Conservation (phyloP, 306 rosid species). For the Lablab purpureus region DNA sequence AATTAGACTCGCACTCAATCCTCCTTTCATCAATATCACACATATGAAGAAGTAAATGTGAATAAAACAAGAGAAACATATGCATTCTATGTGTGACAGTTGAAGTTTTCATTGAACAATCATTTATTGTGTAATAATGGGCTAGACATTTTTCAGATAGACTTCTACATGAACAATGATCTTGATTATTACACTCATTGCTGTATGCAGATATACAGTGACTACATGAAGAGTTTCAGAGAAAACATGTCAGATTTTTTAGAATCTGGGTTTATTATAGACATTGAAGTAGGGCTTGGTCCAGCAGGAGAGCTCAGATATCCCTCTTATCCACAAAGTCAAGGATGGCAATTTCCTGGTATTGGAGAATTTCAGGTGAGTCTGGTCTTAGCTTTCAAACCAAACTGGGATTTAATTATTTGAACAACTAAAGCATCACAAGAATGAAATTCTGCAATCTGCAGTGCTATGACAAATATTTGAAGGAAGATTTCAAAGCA, state of each 20-base stretch:
- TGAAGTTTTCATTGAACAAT: not conserved
- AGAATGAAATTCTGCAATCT: conserved; percentile 57
- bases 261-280: conserved; percentile 63
- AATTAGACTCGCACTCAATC: not conserved
- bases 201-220: conserved; percentile 66
- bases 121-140: not conserved
- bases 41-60: not conserved
- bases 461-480: conserved; percentile 90
- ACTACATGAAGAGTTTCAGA: conserved; percentile 87
- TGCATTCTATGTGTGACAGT: not conserved
- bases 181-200: conserved; percentile 1
- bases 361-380: conserved; percentile 96
- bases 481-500: conserved; percentile 69
- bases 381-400: conserved; percentile 6
- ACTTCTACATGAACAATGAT: conserved; percentile 12
- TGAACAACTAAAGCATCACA: not conserved
- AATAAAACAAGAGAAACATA: not conserved
- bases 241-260: conserved; percentile 71
- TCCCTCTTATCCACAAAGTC: conserved; percentile 84
- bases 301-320: conserved; percentile 92
- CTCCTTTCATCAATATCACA: conserved; percentile 13
- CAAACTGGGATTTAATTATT: not conserved
- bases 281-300: conserved; percentile 88
- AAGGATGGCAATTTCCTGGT: conserved; percentile 88
- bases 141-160: not conserved